A percentile compares a stretch with the other conserved stretches of the same genome.
These are phyloP conservation scores for Colletotrichum higginsianum DNA, from an alignment of 2,329 filamentous ascomycete species.

Conservation along the genomic window DNA sequence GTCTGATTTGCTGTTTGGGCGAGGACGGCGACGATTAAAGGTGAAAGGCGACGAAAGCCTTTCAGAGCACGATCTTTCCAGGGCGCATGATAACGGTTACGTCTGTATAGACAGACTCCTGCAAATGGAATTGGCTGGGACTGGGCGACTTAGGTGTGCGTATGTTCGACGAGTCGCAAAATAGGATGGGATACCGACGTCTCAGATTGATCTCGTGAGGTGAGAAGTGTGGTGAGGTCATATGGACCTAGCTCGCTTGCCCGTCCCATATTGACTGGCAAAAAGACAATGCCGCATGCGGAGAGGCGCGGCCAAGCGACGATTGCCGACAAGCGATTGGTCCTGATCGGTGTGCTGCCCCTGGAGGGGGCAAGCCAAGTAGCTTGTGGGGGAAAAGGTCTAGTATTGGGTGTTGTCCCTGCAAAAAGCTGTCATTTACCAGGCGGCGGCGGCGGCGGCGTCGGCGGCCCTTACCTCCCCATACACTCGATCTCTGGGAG, in stretches of 20 bases:
- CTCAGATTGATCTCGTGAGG: slow-evolving; percentile 42
- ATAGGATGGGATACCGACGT: slow-evolving; percentile 39
- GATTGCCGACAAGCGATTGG: slow-evolving; percentile 41
- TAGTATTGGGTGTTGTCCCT: slow-evolving; percentile 19
- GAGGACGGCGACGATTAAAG: slow-evolving; percentile 24
- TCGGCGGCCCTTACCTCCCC: not conserved
- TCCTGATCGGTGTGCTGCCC: slow-evolving; percentile 14
- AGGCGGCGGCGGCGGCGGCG: too few relatives aligned
- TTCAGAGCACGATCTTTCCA: slow-evolving; percentile 23
- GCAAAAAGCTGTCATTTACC: slow-evolving; percentile 27
- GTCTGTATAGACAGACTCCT: not conserved
- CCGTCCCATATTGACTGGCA: not conserved
- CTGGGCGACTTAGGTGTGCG: not conserved
- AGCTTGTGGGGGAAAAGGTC: slow-evolving; percentile 29
- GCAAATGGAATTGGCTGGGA: slow-evolving; percentile 6
- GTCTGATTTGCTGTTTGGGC: slow-evolving; percentile 1
- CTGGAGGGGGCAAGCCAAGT: slow-evolving; percentile 10
- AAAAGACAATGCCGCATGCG: slow-evolving; percentile 21
- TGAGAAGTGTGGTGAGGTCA: slow-evolving; percentile 41
- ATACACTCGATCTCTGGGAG: not conserved
- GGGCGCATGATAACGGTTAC: slow-evolving; percentile 39
- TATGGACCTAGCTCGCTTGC: slow-evolving; percentile 5
- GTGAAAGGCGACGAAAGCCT: not conserved
- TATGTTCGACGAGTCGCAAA: slow-evolving; percentile 5
- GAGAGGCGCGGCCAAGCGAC: slow-evolving; percentile 40